These are phyloP conservation scores for Saraca asoca DNA, from an alignment of 331 rosid species.

Conservation along the genomic window DNA sequence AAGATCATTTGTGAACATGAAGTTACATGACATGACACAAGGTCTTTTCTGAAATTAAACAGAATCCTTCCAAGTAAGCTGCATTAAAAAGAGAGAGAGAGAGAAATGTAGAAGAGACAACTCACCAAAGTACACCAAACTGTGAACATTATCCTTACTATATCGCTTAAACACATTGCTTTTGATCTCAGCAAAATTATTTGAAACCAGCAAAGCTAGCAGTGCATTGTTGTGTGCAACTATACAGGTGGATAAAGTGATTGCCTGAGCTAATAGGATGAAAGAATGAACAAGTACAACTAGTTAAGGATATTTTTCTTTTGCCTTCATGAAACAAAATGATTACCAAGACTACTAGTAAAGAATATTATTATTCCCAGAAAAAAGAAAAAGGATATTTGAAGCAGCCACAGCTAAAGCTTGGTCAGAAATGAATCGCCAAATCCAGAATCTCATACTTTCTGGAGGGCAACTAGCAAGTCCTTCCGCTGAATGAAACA, in stretches of 20 bases:
- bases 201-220: constrained; percentile 89
- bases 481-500: constrained; percentile 84
- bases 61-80: constrained; percentile 18
- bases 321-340: constrained; percentile 27
- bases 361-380: constrained; percentile 11
- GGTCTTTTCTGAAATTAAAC: not conserved
- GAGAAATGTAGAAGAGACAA: constrained; percentile 23
- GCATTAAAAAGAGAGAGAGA: constrained; percentile 4
- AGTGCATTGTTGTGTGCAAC: constrained; percentile 94
- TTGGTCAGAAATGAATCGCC: constrained; percentile 76
- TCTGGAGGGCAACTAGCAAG: constrained; percentile 81
- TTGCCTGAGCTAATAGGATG: constrained; percentile 95
- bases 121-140: constrained; percentile 91
- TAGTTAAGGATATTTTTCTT: constrained; percentile 61
- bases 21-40: too few species aligned
- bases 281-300: constrained; percentile 79
- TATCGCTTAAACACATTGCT: constrained; percentile 89
- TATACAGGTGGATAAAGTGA: constrained; percentile 89
- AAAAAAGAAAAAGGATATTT: constrained; percentile 69
- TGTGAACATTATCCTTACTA: constrained; percentile 85
- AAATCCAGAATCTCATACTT: constrained; percentile 60
- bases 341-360: constrained; percentile 14
- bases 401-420: constrained; percentile 80
- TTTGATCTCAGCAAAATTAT: constrained; percentile 94
- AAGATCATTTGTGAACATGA: not conserved